Evolutionary conservation across 2,329 filamentous ascomycete genomes (phyloP).

Genomic region (Aspergillus japonicus): DNA sequence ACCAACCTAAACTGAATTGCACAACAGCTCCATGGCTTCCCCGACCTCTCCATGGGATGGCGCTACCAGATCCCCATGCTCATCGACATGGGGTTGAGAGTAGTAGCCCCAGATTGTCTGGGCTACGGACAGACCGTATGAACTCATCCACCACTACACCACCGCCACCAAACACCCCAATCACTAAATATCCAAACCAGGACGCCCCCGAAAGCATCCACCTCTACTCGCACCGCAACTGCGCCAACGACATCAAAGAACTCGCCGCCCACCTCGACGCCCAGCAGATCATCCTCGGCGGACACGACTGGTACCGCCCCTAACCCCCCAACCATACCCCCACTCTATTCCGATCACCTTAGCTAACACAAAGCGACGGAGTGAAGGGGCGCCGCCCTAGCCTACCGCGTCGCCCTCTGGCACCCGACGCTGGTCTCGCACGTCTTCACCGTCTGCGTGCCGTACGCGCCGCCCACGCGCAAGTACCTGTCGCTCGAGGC

Average conservation of each 20-base stretch:
- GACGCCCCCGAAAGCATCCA: conserved; percentile 61
- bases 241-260: conserved; percentile 71
- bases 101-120: conserved; percentile 81
- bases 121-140: conserved; percentile 75
- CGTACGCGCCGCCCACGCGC: conserved; percentile 60
- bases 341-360: not conserved
- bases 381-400: conserved; percentile 68
- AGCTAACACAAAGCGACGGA: not conserved
- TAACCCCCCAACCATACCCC: not conserved
- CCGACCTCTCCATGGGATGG: conserved; percentile 82
- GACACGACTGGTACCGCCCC: conserved; percentile 71
- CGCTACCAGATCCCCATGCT: conserved; percentile 82
- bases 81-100: conserved; percentile 68
- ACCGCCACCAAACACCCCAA: not conserved
- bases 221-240: conserved; percentile 69
- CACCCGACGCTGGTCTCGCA: conserved; percentile 70
- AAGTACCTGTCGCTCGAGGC: conserved; percentile 58
- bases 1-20: not conserved
- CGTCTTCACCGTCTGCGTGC: conserved; percentile 79
- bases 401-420: conserved; percentile 72
- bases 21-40: conserved; percentile 70
- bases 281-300: conserved; percentile 71
- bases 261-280: conserved; percentile 61
- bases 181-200: conserved; percentile 38
- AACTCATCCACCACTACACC: not conserved